A percentile compares a stretch with the other conserved stretches of the same genome.
Conservation (phyloP, 1,284 basidiomycete species). For the Malassezia nana region DNA sequence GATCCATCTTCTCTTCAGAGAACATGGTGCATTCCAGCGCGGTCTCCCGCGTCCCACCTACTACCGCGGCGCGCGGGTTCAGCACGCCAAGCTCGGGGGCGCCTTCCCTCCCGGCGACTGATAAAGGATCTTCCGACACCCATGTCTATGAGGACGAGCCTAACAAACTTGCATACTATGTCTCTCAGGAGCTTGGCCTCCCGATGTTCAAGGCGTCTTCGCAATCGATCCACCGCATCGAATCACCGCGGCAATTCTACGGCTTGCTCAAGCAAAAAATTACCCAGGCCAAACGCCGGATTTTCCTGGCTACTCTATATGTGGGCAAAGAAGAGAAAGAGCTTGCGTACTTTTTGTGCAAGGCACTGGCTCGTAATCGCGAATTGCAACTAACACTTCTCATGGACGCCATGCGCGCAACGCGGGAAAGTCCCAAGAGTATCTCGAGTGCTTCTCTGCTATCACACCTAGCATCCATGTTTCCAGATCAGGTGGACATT, state of each 20-base stretch:
- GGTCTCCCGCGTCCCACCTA: not conserved
- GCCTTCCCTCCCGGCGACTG: not conserved
- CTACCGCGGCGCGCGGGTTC: not conserved
- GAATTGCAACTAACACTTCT: constrained; percentile 63
- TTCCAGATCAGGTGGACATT: constrained; percentile 66
- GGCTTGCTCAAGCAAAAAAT: constrained; percentile 16
- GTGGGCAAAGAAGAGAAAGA: constrained; percentile 38
- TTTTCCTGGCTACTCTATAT: constrained; percentile 37
- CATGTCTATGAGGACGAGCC: constrained; percentile 2
- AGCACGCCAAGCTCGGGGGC: not conserved
- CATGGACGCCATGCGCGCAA: constrained; percentile 82
- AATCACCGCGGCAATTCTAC: constrained; percentile 19
- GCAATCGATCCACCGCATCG: constrained; percentile 2
- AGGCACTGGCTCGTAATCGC: constrained; percentile 51
- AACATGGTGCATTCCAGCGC: not conserved
- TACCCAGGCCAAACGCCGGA: constrained; percentile 22
- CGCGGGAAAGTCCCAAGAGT: constrained; percentile 60
- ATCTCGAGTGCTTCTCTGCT: constrained; percentile 51
- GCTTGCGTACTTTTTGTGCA: constrained; percentile 22
- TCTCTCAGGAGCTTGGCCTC: constrained; percentile 6
- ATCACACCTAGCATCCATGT: constrained; percentile 46
- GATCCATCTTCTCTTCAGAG: not conserved
- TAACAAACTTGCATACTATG: not conserved
- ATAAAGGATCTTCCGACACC: not conserved
- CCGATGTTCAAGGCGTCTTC: constrained; percentile 11